Conservation (phyloP, 2,329 filamentous ascomycete genomes). For the Pseudogymnoascus sp. region DNA sequence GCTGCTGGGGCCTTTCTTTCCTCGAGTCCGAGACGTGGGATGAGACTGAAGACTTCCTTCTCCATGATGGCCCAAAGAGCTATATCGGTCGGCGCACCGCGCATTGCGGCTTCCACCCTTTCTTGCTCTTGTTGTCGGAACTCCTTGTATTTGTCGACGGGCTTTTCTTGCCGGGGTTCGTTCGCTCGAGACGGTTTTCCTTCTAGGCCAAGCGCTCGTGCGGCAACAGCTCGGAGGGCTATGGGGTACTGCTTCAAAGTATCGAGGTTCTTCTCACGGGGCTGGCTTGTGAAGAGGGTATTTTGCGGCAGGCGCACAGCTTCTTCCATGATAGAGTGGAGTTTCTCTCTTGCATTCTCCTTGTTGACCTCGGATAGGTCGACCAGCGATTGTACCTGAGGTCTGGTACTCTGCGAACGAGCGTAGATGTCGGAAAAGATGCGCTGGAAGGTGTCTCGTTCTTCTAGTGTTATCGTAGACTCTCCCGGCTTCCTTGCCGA, state of each 20-base stretch:
- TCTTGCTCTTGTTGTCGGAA: slow-evolving; percentile 37
- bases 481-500: slow-evolving; percentile 16
- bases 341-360: slow-evolving; percentile 15
- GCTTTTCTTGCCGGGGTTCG: slow-evolving; percentile 2
- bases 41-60: slow-evolving; percentile 54
- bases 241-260: slow-evolving; percentile 24
- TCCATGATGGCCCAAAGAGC: slow-evolving; percentile 61
- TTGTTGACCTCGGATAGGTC: background rate
- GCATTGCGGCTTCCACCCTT: slow-evolving; percentile 47
- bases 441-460: slow-evolving; percentile 40
- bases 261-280: background rate
- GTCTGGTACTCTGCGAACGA: slow-evolving; percentile 20
- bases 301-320: background rate
- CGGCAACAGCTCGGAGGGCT: slow-evolving; percentile 23
- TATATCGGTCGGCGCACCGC: slow-evolving; percentile 47
- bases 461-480: slow-evolving; percentile 49
- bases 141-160: background rate
- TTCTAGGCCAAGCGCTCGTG: slow-evolving; percentile 23
- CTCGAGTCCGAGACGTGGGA: slow-evolving; percentile 46
- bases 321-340: slow-evolving; percentile 2
- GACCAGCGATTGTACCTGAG: slow-evolving; percentile 6
- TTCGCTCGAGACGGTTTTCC: slow-evolving; percentile 11
- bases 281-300: slow-evolving; percentile 2
- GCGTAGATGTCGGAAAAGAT: slow-evolving; percentile 51
- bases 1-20: slow-evolving; percentile 15